Evolutionary conservation across 768 basidiomycete genomes (phyloP).

Genomic region (Lepiota venenata): DNA sequence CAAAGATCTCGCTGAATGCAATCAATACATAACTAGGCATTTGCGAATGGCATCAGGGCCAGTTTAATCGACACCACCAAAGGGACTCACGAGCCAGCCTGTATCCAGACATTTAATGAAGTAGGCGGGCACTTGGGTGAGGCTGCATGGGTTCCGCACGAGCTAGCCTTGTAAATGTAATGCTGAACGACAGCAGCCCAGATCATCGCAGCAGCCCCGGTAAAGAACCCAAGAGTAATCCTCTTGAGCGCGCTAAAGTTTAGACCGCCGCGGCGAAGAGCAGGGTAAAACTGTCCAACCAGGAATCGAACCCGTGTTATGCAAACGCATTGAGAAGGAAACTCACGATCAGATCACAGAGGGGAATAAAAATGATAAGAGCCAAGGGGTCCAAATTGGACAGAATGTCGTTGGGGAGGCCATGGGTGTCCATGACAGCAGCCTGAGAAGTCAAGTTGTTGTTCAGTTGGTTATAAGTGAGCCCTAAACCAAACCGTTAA

Average conservation of each 20-base stretch:
- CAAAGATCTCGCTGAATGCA: conserved; percentile 74
- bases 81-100: conserved; percentile 57
- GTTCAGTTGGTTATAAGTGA: conserved; percentile 75
- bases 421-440: conserved; percentile 69
- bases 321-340: not conserved
- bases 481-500: conserved; percentile 39
- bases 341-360: conserved; percentile 55
- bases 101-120: conserved; percentile 75
- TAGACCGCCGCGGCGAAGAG: conserved; percentile 44
- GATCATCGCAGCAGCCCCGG: conserved; percentile 55
- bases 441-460: conserved; percentile 80
- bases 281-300: conserved; percentile 50
- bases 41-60: not conserved
- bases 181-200: conserved; percentile 73
- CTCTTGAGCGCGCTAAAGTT: conserved; percentile 60
- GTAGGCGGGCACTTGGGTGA: conserved; percentile 45
- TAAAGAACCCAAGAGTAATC: conserved; percentile 54
- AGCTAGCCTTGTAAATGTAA: conserved; percentile 68
- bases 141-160: conserved; percentile 49
- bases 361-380: conserved; percentile 67
- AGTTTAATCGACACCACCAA: not conserved
- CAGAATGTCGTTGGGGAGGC: conserved; percentile 72
- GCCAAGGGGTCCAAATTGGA: conserved; percentile 78
- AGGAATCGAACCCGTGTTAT: not conserved
- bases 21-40: conserved; percentile 54